Conservation (phyloP, 768 basidiomycete genomes). For the Mycena indigotica region DNA sequence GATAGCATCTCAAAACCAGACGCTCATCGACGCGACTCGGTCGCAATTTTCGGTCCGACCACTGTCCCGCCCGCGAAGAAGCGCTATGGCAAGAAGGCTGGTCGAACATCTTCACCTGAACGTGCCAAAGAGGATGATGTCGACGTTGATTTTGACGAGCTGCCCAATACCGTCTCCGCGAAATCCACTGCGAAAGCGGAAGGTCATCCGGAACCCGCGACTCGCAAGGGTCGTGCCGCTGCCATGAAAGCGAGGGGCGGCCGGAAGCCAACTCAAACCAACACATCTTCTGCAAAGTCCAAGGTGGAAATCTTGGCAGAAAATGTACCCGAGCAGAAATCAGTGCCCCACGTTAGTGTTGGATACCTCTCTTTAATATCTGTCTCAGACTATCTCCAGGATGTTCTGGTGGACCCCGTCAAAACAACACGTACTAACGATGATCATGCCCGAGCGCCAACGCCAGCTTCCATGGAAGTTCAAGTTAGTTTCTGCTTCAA, state of each 20-base stretch:
- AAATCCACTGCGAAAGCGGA: conserved; percentile 4
- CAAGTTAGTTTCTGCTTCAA: neutral
- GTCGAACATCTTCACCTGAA: conserved; percentile 34
- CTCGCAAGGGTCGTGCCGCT: conserved; percentile 24
- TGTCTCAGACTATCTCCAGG: neutral
- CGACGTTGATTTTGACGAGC: conserved; percentile 35
- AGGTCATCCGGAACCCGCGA: neutral
- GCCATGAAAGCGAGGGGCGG: conserved; percentile 36
- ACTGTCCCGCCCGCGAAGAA: conserved; percentile 26
- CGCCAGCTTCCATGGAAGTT: neutral
- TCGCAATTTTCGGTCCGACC: conserved; percentile 10
- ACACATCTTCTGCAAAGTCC: no score
- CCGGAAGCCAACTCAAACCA: conserved; percentile 20
- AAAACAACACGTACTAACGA: neutral
- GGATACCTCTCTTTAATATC: neutral
- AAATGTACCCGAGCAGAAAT: conserved; percentile 3
- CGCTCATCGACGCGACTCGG: conserved; percentile 2
- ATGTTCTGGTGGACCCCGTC: neutral
- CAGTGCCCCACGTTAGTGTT: neutral
- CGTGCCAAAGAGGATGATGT: conserved; percentile 17
- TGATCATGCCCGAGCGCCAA: neutral
- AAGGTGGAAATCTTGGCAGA: no score
- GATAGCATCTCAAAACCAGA: conserved; percentile 3
- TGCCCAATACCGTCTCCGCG: conserved; percentile 24
- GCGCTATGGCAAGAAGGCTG: conserved; percentile 35